Evolutionary conservation across 1,139 yeast genomes (phyloP).

Genomic region (Pneumocystis wakefieldiae): DNA sequence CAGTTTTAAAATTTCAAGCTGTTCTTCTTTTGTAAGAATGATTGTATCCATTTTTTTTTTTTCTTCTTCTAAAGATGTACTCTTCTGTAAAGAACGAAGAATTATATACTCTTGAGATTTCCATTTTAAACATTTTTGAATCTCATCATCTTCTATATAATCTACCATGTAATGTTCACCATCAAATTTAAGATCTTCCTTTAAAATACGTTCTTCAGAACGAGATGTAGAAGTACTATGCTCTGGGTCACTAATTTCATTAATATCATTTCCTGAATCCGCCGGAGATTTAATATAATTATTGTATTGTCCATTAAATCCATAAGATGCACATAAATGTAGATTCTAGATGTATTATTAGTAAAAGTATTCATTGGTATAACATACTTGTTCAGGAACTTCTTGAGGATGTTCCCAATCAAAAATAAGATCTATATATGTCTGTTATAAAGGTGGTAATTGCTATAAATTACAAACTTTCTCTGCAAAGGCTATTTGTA

Average conservation of each 20-base stretch:
- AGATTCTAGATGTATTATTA: neutral
- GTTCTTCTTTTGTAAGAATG: slow-evolving; percentile 45
- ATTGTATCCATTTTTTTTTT: slow-evolving; percentile 20
- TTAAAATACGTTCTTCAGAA: slow-evolving; percentile 45
- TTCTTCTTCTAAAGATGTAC: neutral
- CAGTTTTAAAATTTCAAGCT: slow-evolving; percentile 48
- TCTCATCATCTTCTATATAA: slow-evolving; percentile 38
- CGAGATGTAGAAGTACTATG: slow-evolving; percentile 40
- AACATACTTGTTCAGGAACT: slow-evolving; percentile 16
- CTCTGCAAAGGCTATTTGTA: neutral
- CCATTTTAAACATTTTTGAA: slow-evolving; percentile 42
- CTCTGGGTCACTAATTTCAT: slow-evolving; percentile 75
- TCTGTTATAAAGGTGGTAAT: neutral
- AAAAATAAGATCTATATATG: slow-evolving; percentile 22
- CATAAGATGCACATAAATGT: slow-evolving; percentile 36
- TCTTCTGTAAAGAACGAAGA: neutral
- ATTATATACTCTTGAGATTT: slow-evolving; percentile 33
- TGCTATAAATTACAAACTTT: neutral
- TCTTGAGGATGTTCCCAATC: slow-evolving; percentile 71
- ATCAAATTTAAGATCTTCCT: slow-evolving; percentile 69
- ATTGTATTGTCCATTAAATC: slow-evolving; percentile 57
- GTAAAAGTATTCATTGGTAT: slow-evolving; percentile 9
- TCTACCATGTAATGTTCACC: slow-evolving; percentile 84
- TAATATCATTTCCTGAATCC: slow-evolving; percentile 76
- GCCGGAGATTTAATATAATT: slow-evolving; percentile 50